Evolutionary conservation across 2,329 filamentous ascomycete genomes (phyloP).

Genomic region (Colletotrichum musicola): DNA sequence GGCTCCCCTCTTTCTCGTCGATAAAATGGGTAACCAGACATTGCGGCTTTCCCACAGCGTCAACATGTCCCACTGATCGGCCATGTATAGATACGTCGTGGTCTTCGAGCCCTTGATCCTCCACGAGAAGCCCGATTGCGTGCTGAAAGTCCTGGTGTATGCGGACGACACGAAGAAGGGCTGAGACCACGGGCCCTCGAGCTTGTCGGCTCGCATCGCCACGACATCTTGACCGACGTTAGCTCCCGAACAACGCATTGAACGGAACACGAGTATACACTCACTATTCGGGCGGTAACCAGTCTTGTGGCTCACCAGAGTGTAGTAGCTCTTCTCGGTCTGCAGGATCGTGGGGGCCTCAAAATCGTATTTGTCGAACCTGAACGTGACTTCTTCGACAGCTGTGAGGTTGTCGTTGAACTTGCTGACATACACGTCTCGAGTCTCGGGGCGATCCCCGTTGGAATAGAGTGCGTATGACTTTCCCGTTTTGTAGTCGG

Average conservation of each 20-base stretch:
- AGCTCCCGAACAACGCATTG: too few species aligned
- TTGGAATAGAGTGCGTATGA: constrained; percentile 72
- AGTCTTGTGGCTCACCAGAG: constrained; percentile 73
- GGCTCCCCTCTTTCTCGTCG: constrained; percentile 60
- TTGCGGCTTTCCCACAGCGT: constrained; percentile 68
- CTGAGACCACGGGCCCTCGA: constrained; percentile 65
- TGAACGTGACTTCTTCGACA: constrained; percentile 64
- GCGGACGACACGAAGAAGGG: constrained; percentile 62
- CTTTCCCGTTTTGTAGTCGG: constrained; percentile 68
- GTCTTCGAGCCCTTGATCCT: constrained; percentile 61
- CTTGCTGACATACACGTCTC: constrained; percentile 68
- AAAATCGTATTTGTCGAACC: constrained; percentile 70
- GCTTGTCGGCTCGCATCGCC: constrained; percentile 63
- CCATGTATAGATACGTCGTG: constrained; percentile 64
- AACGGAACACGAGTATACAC: too few species aligned
- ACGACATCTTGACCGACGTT: constrained; percentile 55
- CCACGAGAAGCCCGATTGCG: constrained; percentile 63
- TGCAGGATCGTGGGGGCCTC: constrained; percentile 72
- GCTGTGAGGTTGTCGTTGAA: constrained; percentile 66
- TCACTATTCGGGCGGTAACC: constrained; percentile 69
- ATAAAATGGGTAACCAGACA: constrained; percentile 67
- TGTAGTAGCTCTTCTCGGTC: constrained; percentile 70
- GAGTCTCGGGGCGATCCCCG: constrained; percentile 65
- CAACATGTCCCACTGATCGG: constrained; percentile 64
- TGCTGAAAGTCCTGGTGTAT: constrained; percentile 66